A percentile compares a stretch with the other conserved stretches of the same genome.
phyloP scores from a whole-genome alignment of 805 yeast genomes.

The Myxozyma neotropica region DNA sequence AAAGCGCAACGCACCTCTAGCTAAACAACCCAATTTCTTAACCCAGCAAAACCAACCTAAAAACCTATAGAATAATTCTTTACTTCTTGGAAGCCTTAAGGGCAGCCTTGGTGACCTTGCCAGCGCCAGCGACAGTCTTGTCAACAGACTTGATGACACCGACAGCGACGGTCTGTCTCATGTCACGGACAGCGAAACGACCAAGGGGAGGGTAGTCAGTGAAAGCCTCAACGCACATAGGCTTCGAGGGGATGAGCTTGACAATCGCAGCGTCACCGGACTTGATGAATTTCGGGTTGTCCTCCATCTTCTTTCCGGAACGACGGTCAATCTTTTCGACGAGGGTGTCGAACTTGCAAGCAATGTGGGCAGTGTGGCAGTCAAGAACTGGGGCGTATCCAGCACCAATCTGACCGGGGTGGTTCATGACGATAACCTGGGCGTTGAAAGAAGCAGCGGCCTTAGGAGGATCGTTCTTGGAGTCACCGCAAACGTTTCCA shows the following conservation, averaged over 20 bases:
- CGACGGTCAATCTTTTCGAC: constrained; percentile 86
- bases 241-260: constrained; percentile 82
- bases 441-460: constrained; percentile 80
- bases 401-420: constrained; percentile 88
- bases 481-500: constrained; percentile 92
- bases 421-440: constrained; percentile 85
- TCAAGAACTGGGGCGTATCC: constrained; percentile 92
- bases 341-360: constrained; percentile 81
- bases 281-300: constrained; percentile 88
- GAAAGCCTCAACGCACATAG: constrained; percentile 94
- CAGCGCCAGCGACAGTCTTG: constrained; percentile 79
- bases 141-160: constrained; percentile 97
- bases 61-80: constrained; percentile 32
- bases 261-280: constrained; percentile 97
- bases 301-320: constrained; percentile 89
- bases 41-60: constrained; percentile 15
- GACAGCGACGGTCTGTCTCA: constrained; percentile 99
- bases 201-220: constrained; percentile 95
- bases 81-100: constrained; percentile 77
- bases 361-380: constrained; percentile 93
- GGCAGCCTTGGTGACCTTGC: constrained; percentile 98
- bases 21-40: constrained; percentile 3
- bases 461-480: constrained; percentile 85
- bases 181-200: constrained; percentile 98
- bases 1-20: constrained; percentile 5